These are phyloP conservation scores for Hericium alpestre DNA, from an alignment of 768 basidiomycete species.

Conservation along the genomic window DNA sequence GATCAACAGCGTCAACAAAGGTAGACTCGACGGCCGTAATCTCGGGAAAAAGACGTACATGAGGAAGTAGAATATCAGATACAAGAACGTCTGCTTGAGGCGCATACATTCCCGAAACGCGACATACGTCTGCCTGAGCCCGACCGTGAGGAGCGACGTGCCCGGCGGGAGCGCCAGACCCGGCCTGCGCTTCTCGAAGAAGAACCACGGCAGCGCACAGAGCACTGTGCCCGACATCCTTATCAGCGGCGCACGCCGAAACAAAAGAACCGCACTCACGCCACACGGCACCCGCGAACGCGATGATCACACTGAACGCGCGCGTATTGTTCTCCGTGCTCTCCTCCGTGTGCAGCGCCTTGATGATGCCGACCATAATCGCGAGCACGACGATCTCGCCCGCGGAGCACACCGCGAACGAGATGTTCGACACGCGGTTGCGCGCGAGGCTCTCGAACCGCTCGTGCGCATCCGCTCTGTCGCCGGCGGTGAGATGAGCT, in stretches of 20 bases:
- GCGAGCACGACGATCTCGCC: conserved; percentile 64
- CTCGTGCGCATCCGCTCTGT: conserved; percentile 40
- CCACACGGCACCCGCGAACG: conserved; percentile 73
- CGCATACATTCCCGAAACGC: conserved; percentile 55
- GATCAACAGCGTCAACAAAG: neutral
- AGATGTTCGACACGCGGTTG: conserved; percentile 67
- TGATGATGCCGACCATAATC: conserved; percentile 67
- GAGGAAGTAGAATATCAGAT: conserved; percentile 66
- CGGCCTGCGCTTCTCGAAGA: conserved; percentile 55
- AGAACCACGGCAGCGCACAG: conserved; percentile 66
- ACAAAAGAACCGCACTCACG: conserved; percentile 26
- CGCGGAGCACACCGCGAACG: conserved; percentile 56
- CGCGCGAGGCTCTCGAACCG: conserved; percentile 51
- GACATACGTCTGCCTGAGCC: conserved; percentile 55
- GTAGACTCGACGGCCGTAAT: neutral
- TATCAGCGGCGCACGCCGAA: neutral
- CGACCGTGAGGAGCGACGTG: conserved; percentile 48
- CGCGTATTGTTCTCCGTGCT: conserved; percentile 66
- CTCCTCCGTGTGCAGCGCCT: conserved; percentile 47
- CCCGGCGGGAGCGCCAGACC: conserved; percentile 50
- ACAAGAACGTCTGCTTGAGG: conserved; percentile 64
- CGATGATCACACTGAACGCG: conserved; percentile 67
- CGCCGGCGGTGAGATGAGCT: neutral
- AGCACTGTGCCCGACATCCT: conserved; percentile 29
- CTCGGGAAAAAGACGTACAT: conserved; percentile 34